Base-by-base conservation (phyloP, 2,329 filamentous ascomycete genomes). In the Boeremia exigua region DNA sequence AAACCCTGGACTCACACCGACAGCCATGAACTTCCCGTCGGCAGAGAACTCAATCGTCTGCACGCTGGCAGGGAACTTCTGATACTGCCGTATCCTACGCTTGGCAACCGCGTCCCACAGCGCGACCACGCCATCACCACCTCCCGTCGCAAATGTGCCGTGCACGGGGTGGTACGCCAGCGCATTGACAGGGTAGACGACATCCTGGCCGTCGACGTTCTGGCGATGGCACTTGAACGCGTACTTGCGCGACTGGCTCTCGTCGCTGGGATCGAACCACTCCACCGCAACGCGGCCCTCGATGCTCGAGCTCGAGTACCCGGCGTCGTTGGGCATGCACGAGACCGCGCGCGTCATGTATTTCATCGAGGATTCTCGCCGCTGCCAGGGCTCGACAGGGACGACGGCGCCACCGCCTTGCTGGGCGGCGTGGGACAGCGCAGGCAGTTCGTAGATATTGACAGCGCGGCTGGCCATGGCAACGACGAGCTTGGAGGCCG, bases 221-320 rank as follows among this genome's bases (percentile, higher is more conserved):
- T 96, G 91, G 4, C 95, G 86, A 77, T 99, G 95, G 77, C 95
- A 99, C 77, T 99, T 99, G 85, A 99, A 99, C 12, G 95, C 95
- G 75, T 98, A 99, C 76, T 97, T 98, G 63, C 93, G 86, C 34
- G 90, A 89, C 78, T 98, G 93, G 4, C 90, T 93, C 75, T 94
- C 90, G 37, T 87, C 81, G 5, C 87, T 91, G 14, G 95, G 91
- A 72, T 98, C 95, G 74, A 99, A 98, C 91, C 93, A 98, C 76
- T 99, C 95, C 1, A 99, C 95, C 0, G 93, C 94, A 2, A 99
- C 92, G 66, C 95, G 88, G 4, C 95, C 95, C 74, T 99, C 95
- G 68, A 99, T 99, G 68, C 88, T 93, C 55, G 87, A 91, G 1
- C 90, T 94, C 9, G 94, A 93, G 74, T 98, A 99, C 5, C 95